phyloP scores from a whole-genome alignment of 192 early-diverging fungal species.

The Rhizoclosmatium sp. region DNA sequence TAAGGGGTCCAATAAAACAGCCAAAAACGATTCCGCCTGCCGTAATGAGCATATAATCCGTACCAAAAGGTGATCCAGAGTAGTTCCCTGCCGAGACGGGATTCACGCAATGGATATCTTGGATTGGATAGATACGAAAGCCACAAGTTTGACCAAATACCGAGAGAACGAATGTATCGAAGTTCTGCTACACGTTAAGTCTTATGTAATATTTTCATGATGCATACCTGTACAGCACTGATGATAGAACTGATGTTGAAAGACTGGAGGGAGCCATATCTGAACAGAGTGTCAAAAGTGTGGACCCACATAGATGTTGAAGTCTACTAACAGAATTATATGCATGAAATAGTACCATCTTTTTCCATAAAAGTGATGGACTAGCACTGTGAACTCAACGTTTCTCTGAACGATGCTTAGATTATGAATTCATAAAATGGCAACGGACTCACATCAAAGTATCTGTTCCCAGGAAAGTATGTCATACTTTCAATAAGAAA shows the following conservation, averaged over 20 bases:
- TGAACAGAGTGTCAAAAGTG: neutral
- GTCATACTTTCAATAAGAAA: constrained; percentile 77
- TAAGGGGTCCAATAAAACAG: constrained; percentile 64
- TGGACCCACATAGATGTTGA: neutral
- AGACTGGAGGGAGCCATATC: constrained; percentile 69
- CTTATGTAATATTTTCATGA: neutral
- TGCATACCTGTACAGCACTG: constrained; percentile 65
- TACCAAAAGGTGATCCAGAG: constrained; percentile 62
- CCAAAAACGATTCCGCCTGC: constrained; percentile 62
- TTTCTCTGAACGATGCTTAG: constrained; percentile 51
- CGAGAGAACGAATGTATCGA: constrained; percentile 70
- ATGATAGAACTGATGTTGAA: constrained; percentile 78
- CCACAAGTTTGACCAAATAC: constrained; percentile 73
- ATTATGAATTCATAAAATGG: neutral
- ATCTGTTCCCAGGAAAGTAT: constrained; percentile 73
- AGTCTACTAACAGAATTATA: constrained; percentile 56
- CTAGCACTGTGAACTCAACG: constrained; percentile 76
- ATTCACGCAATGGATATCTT: constrained; percentile 65
- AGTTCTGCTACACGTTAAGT: constrained; percentile 44
- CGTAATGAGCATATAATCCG: constrained; percentile 67
- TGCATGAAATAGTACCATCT: constrained; percentile 69
- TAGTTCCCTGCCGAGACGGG: constrained; percentile 36
- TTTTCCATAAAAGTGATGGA: constrained; percentile 71
- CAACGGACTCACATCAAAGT: constrained; percentile 60
- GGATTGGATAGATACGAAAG: constrained; percentile 61